A percentile compares a stretch with the other conserved stretches of the same genome.
Conservation (phyloP, 768 basidiomycete species). For the Fomitopsis pulvina region DNA sequence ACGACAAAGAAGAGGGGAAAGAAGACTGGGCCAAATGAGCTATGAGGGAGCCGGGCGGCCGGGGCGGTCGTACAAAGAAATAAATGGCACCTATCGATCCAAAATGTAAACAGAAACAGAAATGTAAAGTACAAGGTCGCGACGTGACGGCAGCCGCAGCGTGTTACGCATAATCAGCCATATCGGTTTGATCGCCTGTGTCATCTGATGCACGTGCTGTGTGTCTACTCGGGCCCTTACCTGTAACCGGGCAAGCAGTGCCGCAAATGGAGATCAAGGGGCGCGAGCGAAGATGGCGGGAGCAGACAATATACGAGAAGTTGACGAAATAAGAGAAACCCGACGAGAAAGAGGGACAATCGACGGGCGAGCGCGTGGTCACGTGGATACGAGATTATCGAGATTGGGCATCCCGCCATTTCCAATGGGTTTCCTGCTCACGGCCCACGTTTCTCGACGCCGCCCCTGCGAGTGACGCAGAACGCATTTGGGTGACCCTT, state of each 20-base stretch:
- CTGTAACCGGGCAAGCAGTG: background rate
- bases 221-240: background rate
- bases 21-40: conserved; percentile 15
- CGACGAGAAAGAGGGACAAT: background rate
- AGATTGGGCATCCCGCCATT: conserved; percentile 1
- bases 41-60: conserved; percentile 21
- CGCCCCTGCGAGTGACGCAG: conserved; percentile 15
- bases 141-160: background rate
- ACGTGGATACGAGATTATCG: too few relatives aligned
- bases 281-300: background rate
- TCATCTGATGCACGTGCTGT: background rate
- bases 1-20: conserved; percentile 18
- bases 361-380: too few relatives aligned
- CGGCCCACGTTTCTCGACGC: conserved; percentile 21
- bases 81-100: background rate
- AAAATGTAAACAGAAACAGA: conserved; percentile 2
- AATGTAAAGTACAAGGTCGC: conserved; percentile 5
- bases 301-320: too few relatives aligned
- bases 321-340: background rate
- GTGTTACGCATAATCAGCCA: conserved; percentile 1
- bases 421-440: conserved; percentile 10
- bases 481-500: background rate
- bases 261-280: conserved; percentile 1
- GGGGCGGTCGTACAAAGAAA: conserved; percentile 10
- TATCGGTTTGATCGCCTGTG: background rate